Percentiles rank a stretch among this genome's conserved stretches.
Conservation (phyloP, 495 filamentous ascomycete species). For the Diplogelasinospora grovesii region DNA sequence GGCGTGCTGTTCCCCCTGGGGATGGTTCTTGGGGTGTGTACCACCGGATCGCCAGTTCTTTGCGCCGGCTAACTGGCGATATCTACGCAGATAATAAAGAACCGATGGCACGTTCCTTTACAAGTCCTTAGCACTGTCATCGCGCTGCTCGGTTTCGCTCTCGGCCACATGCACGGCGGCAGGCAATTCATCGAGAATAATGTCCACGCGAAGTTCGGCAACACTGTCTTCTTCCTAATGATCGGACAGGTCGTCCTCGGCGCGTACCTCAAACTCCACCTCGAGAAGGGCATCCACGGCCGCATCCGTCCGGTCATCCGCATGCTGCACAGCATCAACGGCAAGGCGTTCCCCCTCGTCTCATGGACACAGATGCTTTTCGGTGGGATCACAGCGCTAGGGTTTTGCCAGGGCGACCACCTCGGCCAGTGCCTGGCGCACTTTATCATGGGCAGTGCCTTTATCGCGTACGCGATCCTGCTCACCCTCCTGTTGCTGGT, state of each 20-base stretch:
- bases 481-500: conserved; percentile 82
- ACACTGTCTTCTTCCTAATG: conserved; percentile 70
- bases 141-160: conserved; percentile 77
- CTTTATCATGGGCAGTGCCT: conserved; percentile 97
- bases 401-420: conserved; percentile 92
- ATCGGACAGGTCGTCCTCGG: conserved; percentile 71
- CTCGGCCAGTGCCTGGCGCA: conserved; percentile 90
- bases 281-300: conserved; percentile 74
- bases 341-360: conserved; percentile 79
- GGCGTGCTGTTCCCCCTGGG: conserved; percentile 88
- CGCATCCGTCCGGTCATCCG: conserved; percentile 68
- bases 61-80: conserved; percentile 2
- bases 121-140: conserved; percentile 70
- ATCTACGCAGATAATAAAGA: conserved; percentile 67
- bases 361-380: conserved; percentile 96
- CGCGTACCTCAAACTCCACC: conserved; percentile 81
- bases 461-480: conserved; percentile 88
- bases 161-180: conserved; percentile 86
- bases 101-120: conserved; percentile 88
- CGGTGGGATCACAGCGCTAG: conserved; percentile 85
- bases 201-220: conserved; percentile 75
- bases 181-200: conserved; percentile 74
- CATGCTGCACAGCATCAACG: conserved; percentile 68
- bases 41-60: neutral
- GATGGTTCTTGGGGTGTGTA: conserved; percentile 86